Conservation (phyloP, 306 rosid genomes). For the Cotoneaster glaucophyllus region DNA sequence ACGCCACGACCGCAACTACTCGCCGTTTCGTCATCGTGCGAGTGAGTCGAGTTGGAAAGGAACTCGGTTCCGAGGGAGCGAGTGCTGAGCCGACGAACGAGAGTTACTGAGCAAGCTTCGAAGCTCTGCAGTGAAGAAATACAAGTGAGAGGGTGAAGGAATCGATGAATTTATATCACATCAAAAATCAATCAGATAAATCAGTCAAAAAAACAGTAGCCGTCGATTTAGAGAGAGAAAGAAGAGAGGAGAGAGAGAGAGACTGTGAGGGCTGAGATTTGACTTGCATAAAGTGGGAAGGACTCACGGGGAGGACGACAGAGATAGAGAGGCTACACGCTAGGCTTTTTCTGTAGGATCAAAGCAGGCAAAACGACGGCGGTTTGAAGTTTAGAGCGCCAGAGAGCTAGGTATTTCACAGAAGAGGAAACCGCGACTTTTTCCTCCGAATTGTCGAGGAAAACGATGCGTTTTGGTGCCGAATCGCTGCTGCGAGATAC, state of each 20-base stretch:
- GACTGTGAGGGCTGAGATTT: not conserved
- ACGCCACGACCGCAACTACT: not conserved
- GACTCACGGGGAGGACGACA: not conserved
- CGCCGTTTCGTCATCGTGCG: not conserved
- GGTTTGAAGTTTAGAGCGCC: not conserved
- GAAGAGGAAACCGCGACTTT: not conserved
- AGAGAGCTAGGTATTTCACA: not conserved
- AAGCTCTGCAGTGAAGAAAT: not conserved
- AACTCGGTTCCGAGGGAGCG: not conserved
- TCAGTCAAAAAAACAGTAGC: slow-evolving; percentile 28
- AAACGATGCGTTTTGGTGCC: not conserved
- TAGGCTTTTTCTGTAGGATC: not conserved
- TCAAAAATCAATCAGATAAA: slow-evolving; percentile 4
- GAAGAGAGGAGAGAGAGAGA: not conserved
- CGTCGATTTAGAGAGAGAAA: slow-evolving; percentile 34
- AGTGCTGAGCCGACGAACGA: not conserved
- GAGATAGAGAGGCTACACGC: not conserved
- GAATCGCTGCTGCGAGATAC: not conserved
- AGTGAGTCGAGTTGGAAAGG: not conserved
- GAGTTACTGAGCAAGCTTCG: not conserved
- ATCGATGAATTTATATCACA: slow-evolving; percentile 16
- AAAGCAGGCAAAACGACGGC: slow-evolving; percentile 13
- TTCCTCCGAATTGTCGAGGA: not conserved
- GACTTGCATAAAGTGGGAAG: not conserved
- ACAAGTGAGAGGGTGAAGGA: not conserved